Base-by-base conservation (phyloP, 805 yeast species). In the Spathaspora arborariae region DNA sequence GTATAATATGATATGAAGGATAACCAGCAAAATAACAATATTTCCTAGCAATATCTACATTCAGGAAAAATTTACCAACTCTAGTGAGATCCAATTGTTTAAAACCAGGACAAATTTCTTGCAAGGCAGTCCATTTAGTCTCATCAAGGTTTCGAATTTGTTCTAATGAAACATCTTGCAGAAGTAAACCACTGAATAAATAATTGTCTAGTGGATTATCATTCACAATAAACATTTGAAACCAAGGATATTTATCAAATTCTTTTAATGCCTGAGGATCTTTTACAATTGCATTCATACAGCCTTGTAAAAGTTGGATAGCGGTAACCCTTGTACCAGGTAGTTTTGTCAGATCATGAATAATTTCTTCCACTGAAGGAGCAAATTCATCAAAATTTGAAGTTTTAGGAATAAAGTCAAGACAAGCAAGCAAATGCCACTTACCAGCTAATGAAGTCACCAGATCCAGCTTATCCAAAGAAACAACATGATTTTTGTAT, bases 341-440 rank as follows among this genome's bases (percentile, higher is more conserved):
- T 3, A 22, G n/a, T 15, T 20, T 13, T 6, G 21, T 20, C n/a
- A n/a, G 11, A 20, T 37, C 24, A 21, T 20, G 18, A 13, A 22
- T 22, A 3, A 37, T 36, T 64, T 60, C 72, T 69, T 68, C 61
- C 64, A 67, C 68, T 65, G 53, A 62, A 57, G 67, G 71, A 68
- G 62, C 22, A 65, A 63, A 59, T 68, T 67, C 63, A 70, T 63
- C 65, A 65, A 67, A 67, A 70, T 63, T 70, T 69, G 70, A 47
- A 51, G 53, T 45, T 51, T 51, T 49, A 50, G 54, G 52, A 50
- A 66, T 65, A 21, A 37, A 37, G 11, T 18, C 15, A 3, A 37
- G 6, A 20, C 22, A 65, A 37, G 24, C 39, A 10, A 37, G 24
- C n/a, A 37, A 20, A 18, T 37, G 39, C 39, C 39, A 37, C 11